Evolutionary conservation across 176 grass and related monocot genomes (phyloP).

Genomic region (Phoenix dactylifera): DNA sequence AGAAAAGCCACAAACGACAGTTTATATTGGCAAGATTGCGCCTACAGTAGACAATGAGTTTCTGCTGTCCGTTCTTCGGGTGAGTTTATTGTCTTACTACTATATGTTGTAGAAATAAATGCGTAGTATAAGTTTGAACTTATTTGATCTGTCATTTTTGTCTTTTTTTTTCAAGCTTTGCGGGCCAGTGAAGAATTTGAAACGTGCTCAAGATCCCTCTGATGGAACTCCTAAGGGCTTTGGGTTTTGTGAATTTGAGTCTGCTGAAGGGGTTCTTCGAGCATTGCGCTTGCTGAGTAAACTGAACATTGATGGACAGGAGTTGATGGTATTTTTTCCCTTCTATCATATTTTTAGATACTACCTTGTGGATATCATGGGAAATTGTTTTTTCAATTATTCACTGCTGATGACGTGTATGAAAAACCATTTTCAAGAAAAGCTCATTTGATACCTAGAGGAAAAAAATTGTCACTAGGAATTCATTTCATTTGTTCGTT

Average conservation of each 20-base stretch:
- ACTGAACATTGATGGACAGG: slow-evolving; percentile 88
- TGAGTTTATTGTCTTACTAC: slow-evolving; percentile 18
- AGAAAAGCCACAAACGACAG: slow-evolving; percentile 91
- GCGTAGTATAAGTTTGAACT: no score
- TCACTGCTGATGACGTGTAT: no score
- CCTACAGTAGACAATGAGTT: slow-evolving; percentile 90
- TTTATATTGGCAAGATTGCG: slow-evolving; percentile 96
- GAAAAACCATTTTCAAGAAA: no score
- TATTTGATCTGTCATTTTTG: background rate
- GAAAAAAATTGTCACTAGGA: no score
- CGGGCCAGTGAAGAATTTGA: slow-evolving; percentile 94
- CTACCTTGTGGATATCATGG: no score
- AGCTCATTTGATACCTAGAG: no score
- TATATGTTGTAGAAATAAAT: no score
- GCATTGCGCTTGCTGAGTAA: slow-evolving; percentile 80
- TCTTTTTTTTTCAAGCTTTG: slow-evolving; percentile 46
- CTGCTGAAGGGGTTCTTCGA: slow-evolving; percentile 86
- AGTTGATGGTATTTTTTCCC: slow-evolving; percentile 65
- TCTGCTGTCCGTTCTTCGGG: slow-evolving; percentile 78
- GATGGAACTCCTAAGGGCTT: slow-evolving; percentile 76
- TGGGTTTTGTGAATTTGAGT: slow-evolving; percentile 98
- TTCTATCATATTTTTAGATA: background rate
- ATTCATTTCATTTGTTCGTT: no score
- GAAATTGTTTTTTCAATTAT: no score
- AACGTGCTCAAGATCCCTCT: slow-evolving; percentile 93